Evolutionary conservation across 805 yeast species (phyloP).

Genomic region (Candida vartiovaarae): DNA sequence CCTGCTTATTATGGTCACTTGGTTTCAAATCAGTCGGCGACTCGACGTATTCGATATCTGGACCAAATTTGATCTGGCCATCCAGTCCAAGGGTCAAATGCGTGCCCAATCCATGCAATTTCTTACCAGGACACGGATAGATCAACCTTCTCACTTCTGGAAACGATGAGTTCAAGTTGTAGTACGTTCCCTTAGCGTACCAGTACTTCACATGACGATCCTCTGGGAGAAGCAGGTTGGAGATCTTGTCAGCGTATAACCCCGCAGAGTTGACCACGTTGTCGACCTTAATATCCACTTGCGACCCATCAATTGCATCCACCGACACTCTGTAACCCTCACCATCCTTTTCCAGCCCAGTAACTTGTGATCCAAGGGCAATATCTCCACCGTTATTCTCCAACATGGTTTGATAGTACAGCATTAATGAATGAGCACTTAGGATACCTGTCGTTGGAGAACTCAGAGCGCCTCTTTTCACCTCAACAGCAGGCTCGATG

Average conservation of each 20-base stretch:
- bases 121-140: constrained; percentile 75
- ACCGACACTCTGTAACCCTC: constrained; percentile 26
- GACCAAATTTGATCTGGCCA: constrained; percentile 78
- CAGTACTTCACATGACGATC: constrained; percentile 50
- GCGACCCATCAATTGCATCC: constrained; percentile 25
- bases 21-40: constrained; percentile 41
- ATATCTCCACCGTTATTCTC: constrained; percentile 58
- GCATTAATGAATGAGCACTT: constrained; percentile 72
- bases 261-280: constrained; percentile 77
- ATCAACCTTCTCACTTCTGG: constrained; percentile 51
- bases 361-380: constrained; percentile 55
- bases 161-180: constrained; percentile 40
- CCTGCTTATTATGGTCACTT: constrained; percentile 38
- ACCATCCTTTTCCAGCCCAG: constrained; percentile 23
- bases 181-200: constrained; percentile 86
- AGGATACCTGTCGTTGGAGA: constrained; percentile 85
- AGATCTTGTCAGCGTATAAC: constrained; percentile 59
- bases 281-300: constrained; percentile 41
- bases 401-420: constrained; percentile 45
- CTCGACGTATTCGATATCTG: constrained; percentile 79
- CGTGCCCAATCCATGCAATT: constrained; percentile 74
- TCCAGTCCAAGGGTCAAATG: constrained; percentile 81
- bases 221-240: constrained; percentile 62
- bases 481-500: constrained; percentile 63
- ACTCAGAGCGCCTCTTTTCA: constrained; percentile 50